A percentile compares a stretch with the other conserved stretches of the same genome.
phyloP scores from a whole-genome alignment of 2,329 filamentous ascomycete genomes.

The Zopfia rhizophila region DNA sequence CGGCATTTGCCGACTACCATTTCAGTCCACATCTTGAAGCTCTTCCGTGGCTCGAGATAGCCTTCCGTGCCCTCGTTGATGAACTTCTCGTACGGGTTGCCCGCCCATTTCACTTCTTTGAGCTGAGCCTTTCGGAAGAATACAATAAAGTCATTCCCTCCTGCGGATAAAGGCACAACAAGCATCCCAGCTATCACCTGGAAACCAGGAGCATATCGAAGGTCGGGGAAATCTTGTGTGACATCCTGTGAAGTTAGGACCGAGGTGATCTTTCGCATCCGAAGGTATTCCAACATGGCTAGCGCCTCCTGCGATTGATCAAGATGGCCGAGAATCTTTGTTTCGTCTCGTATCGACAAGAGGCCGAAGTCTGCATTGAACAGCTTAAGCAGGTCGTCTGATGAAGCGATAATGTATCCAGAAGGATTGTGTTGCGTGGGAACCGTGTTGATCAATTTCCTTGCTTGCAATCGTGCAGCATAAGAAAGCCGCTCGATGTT shows the following conservation, averaged over 20 bases:
- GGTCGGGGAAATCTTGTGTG: conserved; percentile 78
- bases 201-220: conserved; percentile 83
- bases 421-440: conserved; percentile 84
- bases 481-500: conserved; percentile 92
- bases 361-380: conserved; percentile 91
- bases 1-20: conserved; percentile 82
- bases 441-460: conserved; percentile 87
- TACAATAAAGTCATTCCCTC: conserved; percentile 85
- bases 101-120: conserved; percentile 85
- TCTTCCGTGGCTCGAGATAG: conserved; percentile 80
- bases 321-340: conserved; percentile 81
- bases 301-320: conserved; percentile 84
- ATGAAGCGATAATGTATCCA: conserved; percentile 90
- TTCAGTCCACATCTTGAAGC: conserved; percentile 85
- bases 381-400: conserved; percentile 82
- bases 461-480: conserved; percentile 82
- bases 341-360: conserved; percentile 86
- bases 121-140: conserved; percentile 85
- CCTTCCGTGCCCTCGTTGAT: conserved; percentile 76
- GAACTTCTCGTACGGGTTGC: conserved; percentile 84
- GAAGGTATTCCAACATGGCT: conserved; percentile 84
- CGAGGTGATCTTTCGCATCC: conserved; percentile 77
- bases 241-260: conserved; percentile 84
- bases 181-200: conserved; percentile 79
- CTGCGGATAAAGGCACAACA: conserved; percentile 80